Conservation (phyloP, 176 grass and related monocot genomes). For the Canna indica region DNA sequence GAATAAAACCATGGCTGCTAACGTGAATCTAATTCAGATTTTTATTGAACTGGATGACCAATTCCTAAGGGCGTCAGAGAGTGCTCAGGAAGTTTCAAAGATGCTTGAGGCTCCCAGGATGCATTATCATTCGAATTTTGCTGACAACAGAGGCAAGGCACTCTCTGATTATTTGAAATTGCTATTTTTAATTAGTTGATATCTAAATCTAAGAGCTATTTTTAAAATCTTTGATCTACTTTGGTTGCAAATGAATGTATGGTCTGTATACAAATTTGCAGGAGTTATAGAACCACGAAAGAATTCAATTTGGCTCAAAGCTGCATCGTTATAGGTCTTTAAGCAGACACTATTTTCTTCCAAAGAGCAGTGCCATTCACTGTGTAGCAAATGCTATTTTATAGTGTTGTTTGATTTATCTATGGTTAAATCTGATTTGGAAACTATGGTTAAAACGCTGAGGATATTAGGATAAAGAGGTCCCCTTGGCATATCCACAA, state of each 20-base stretch:
- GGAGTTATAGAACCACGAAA: too few relatives aligned
- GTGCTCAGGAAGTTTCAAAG: conserved; percentile 75
- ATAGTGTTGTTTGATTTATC: too few relatives aligned
- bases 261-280: not conserved
- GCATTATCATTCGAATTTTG: conserved; percentile 98
- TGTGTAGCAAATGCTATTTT: too few relatives aligned
- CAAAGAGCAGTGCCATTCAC: too few relatives aligned
- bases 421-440: too few relatives aligned
- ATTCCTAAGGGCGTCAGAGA: conserved; percentile 66
- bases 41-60: conserved; percentile 59
- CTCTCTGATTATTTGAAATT: conserved; percentile 19
- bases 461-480: too few relatives aligned
- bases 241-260: not conserved
- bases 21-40: conserved; percentile 47
- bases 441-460: too few relatives aligned
- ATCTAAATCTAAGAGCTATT: not conserved
- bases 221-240: not conserved
- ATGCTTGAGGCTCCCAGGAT: conserved; percentile 81
- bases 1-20: conserved; percentile 35
- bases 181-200: conserved; percentile 1
- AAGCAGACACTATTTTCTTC: too few relatives aligned
- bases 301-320: too few relatives aligned
- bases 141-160: conserved; percentile 66
- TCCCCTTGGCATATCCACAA: too few relatives aligned
- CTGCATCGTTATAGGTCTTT: too few relatives aligned